Base-by-base conservation (phyloP, 768 basidiomycete genomes). In the Wakefieldia striispora region DNA sequence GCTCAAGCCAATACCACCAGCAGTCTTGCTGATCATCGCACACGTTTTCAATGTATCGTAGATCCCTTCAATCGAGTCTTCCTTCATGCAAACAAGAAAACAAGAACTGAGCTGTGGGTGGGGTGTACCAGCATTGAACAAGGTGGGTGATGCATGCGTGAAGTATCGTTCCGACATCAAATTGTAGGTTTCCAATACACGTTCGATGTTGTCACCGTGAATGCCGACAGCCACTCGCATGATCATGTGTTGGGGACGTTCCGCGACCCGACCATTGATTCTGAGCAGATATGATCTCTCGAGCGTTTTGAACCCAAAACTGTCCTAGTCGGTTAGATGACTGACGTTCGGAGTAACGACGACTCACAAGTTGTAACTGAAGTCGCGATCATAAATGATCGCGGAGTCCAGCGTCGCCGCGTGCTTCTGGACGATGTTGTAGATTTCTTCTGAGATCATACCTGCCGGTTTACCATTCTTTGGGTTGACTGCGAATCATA, bases 221-320 rank as follows among this genome's bases (percentile, higher is more conserved):
- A 99, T 94, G 35, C 95, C 95, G 40, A 98, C 93, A 40, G 97
- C 91, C 49, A 99, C 97, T 69, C 97, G 94, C 97, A 99, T 98
- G 68, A 98, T 87, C 83, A 98, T 91, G 69, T 98, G 97, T 62
- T 98, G 97, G 26, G 97, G 97, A 33, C 97, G 86, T 69, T 99
- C 97, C 36, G 94, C 95, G 40, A 95, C 91, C 51, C 90, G 89
- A 36, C 93, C 92, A 65, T 95, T 82, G 72, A 98, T 84, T 50
- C 94, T 86, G 36, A 99, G 85, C 6, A 98, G 83, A 70, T 99
- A 99, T 2, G 95, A 97, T 27, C 95, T 88, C 71, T 99, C 97
- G 27, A 99, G 84, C 3, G 97, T 99, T 72, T 99, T 99, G 83
- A 98, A 98, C n/a, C 97, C 97, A 63, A 99, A 99, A 73, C 89